A percentile compares a stretch with the other conserved stretches of the same genome.
Conservation (phyloP, 331 rosid species). For the Malus hybrid region DNA sequence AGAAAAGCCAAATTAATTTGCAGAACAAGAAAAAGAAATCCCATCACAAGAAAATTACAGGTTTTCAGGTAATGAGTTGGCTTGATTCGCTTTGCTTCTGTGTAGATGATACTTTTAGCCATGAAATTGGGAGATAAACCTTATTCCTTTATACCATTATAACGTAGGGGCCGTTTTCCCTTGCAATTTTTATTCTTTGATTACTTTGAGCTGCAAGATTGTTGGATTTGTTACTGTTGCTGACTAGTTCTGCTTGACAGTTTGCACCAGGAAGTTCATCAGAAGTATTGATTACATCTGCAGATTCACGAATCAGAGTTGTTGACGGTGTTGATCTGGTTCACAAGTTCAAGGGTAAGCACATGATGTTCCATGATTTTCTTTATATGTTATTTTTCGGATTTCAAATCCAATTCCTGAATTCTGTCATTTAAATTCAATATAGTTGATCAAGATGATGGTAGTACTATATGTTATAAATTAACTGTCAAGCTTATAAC, state of each 20-base stretch:
- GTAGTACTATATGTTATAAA: neutral
- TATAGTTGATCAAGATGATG: neutral
- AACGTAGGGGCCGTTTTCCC: neutral
- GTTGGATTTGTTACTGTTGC: conserved; percentile 14
- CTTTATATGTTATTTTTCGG: neutral
- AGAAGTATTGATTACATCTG: conserved; percentile 85
- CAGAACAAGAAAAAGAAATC: conserved; percentile 96
- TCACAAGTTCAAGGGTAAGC: conserved; percentile 90
- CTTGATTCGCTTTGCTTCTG: neutral
- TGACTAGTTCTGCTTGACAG: conserved; percentile 51
- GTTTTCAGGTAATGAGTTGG: conserved; percentile 73
- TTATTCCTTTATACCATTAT: neutral
- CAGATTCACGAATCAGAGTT: conserved; percentile 94
- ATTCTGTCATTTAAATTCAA: neutral
- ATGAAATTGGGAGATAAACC: neutral
- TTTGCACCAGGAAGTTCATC: conserved; percentile 97
- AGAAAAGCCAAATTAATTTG: conserved; percentile 69
- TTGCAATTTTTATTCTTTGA: neutral
- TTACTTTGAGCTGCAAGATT: conserved; percentile 13
- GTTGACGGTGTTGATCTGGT: conserved; percentile 82
- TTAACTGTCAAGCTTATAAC: neutral
- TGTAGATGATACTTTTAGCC: neutral
- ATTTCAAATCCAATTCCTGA: neutral
- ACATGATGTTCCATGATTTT: neutral
- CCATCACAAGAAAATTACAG: conserved; percentile 89